Percentiles rank a stretch among this genome's conserved stretches.
Evolutionary conservation across 371 early-diverging fungal genomes (phyloP).

Genomic region (Actinomortierella wolfii): DNA sequence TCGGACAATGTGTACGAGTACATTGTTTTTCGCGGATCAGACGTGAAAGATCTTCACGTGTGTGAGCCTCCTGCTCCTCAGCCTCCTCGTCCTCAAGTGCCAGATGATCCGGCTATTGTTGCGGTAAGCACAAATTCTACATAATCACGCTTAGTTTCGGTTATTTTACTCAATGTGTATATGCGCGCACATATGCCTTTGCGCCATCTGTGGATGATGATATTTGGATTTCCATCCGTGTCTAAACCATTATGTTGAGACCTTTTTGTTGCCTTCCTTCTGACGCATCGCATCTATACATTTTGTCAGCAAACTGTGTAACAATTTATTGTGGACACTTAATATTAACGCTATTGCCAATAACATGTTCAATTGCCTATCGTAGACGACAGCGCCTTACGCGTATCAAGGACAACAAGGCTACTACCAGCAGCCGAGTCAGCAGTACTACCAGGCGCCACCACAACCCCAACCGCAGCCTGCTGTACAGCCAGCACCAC

Average conservation of each 20-base stretch:
- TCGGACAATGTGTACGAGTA: constrained; percentile 86
- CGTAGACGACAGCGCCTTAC: constrained; percentile 30
- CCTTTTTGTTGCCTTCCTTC: constrained; percentile 15
- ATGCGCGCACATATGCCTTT: neutral
- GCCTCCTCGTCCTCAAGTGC: constrained; percentile 64
- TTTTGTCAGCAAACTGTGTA: too few species aligned
- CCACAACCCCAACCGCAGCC: constrained; percentile 17
- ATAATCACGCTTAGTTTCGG: too few species aligned
- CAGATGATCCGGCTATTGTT: constrained; percentile 90
- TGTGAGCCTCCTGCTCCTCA: constrained; percentile 69
- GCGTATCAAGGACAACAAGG: constrained; percentile 5
- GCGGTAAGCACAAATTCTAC: too few species aligned
- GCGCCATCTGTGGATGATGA: constrained; percentile 8
- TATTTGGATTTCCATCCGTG: constrained; percentile 10
- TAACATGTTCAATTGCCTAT: too few species aligned
- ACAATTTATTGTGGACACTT: neutral
- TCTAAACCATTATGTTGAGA: constrained; percentile 12
- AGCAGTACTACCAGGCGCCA: constrained; percentile 36
- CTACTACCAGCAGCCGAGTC: constrained; percentile 27
- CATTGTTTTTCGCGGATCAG: constrained; percentile 92
- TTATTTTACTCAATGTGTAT: too few species aligned
- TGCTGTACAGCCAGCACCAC: constrained; percentile 11
- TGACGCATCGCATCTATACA: neutral
- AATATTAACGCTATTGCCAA: too few species aligned
- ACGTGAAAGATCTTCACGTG: constrained; percentile 92